Evolutionary conservation across 2,329 filamentous ascomycete species (phyloP).

Genomic region (Aspergillus sp.): DNA sequence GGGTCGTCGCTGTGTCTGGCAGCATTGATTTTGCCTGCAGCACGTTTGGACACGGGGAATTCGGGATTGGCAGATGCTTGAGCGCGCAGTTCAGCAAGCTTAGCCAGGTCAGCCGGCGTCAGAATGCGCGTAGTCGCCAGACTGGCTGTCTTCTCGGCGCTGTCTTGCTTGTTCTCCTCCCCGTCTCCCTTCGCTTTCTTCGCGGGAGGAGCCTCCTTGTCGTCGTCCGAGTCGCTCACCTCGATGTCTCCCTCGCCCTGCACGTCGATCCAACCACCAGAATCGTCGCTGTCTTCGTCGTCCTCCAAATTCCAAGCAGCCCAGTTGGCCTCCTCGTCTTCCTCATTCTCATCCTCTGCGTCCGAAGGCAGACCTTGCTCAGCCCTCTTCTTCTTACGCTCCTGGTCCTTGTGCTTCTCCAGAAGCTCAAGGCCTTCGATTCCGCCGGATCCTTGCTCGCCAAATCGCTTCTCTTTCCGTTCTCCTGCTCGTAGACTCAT

Average conservation of each 20-base stretch:
- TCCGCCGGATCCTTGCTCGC: constrained; percentile 67
- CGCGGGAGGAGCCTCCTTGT: constrained; percentile 46
- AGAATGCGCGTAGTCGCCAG: constrained; percentile 90
- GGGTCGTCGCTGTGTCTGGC: constrained; percentile 72
- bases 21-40: constrained; percentile 38
- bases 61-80: constrained; percentile 60
- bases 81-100: constrained; percentile 78
- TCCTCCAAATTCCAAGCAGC: constrained; percentile 55
- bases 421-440: constrained; percentile 90
- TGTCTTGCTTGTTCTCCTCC: constrained; percentile 20
- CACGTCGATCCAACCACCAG: constrained; percentile 89
- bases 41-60: constrained; percentile 38
- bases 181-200: constrained; percentile 55
- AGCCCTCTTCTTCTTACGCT: constrained; percentile 61
- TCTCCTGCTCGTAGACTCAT: constrained; percentile 70
- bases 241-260: constrained; percentile 69
- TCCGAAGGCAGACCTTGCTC: constrained; percentile 59
- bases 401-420: constrained; percentile 87
- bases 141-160: constrained; percentile 38
- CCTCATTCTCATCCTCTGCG: constrained; percentile 51
- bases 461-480: constrained; percentile 68
- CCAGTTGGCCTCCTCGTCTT: constrained; percentile 50
- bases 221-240: constrained; percentile 65
- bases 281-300: constrained; percentile 54
- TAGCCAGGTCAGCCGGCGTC: constrained; percentile 90